A percentile compares a stretch with the other conserved stretches of the same genome.
Evolutionary conservation across 2,329 filamentous ascomycete species (phyloP).

Genomic region (Pyrenochaeta sp.): DNA sequence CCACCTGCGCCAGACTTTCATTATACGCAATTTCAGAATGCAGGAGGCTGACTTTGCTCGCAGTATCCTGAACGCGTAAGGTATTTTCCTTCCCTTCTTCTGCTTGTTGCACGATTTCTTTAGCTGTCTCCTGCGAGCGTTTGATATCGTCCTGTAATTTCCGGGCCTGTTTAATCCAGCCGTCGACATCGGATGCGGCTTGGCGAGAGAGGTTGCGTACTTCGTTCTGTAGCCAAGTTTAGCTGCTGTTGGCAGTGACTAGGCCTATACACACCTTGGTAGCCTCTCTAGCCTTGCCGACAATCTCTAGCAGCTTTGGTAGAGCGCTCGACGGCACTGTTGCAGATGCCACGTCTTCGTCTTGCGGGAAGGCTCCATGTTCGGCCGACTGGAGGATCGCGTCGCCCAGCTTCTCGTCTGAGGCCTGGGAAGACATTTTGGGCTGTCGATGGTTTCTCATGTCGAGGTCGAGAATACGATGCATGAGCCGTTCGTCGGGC

Average conservation of each 20-base stretch:
- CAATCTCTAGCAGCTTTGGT: constrained; percentile 58
- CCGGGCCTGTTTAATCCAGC: constrained; percentile 87
- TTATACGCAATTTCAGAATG: constrained; percentile 69
- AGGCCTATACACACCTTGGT: constrained; percentile 56
- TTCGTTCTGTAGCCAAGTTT: constrained; percentile 62
- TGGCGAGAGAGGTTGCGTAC: constrained; percentile 80
- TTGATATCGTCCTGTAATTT: constrained; percentile 86
- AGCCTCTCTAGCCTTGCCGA: constrained; percentile 61
- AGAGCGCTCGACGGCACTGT: constrained; percentile 60
- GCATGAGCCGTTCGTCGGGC: constrained; percentile 9
- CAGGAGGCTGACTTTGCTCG: constrained; percentile 63
- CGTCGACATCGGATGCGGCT: constrained; percentile 79
- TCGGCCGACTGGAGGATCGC: constrained; percentile 72
- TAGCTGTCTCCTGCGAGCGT: constrained; percentile 78
- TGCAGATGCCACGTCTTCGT: constrained; percentile 63
- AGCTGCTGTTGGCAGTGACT: constrained; percentile 3
- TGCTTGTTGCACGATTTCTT: constrained; percentile 80
- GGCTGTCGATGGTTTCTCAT: constrained; percentile 23
- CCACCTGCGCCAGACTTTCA: constrained; percentile 58
- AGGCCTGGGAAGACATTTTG: constrained; percentile 40
- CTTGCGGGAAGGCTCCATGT: constrained; percentile 64
- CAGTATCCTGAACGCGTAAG: constrained; percentile 69
- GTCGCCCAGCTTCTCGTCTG: constrained; percentile 58
- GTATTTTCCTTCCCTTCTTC: constrained; percentile 72
- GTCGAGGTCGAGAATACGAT: constrained; percentile 10